Evolutionary conservation across 1,284 basidiomycete species (phyloP).

Genomic region (Moniliophthora roreri): DNA sequence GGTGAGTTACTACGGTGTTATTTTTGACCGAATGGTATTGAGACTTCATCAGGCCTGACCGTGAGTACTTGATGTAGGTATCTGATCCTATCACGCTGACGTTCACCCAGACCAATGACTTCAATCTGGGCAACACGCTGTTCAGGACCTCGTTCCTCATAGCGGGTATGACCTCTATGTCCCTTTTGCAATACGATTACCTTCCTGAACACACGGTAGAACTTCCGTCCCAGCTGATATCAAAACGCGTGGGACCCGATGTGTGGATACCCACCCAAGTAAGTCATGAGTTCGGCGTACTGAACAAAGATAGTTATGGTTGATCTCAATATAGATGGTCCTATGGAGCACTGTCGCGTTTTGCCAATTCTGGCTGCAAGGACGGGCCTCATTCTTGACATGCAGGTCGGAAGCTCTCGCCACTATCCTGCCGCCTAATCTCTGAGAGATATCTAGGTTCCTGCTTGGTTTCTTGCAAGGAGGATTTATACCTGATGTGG

Average conservation of each 20-base stretch:
- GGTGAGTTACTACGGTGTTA: too few relatives aligned
- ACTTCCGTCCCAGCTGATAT: slow-evolving; percentile 71
- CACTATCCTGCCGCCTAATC: slow-evolving; percentile 30
- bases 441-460: slow-evolving; percentile 24
- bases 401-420: slow-evolving; percentile 27
- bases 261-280: slow-evolving; percentile 72
- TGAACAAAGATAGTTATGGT: not conserved
- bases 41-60: too few relatives aligned
- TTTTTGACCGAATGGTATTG: too few relatives aligned
- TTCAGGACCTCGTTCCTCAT: slow-evolving; percentile 56
- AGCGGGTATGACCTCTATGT: slow-evolving; percentile 38
- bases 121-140: slow-evolving; percentile 65
- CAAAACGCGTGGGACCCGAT: slow-evolving; percentile 70
- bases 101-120: slow-evolving; percentile 50
- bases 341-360: slow-evolving; percentile 58
- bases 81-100: too few relatives aligned
- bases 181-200: not conserved
- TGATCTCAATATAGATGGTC: slow-evolving; percentile 39
- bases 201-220: slow-evolving; percentile 27
- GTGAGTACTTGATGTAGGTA: too few relatives aligned
- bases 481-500: slow-evolving; percentile 61
- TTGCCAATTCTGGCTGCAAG: slow-evolving; percentile 63
- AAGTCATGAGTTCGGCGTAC: slow-evolving; percentile 9
- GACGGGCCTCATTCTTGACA: slow-evolving; percentile 53
- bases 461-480: slow-evolving; percentile 41